A percentile compares a stretch with the other conserved stretches of the same genome.
phyloP scores from a whole-genome alignment of 2,329 filamentous ascomycete species.

The Monascus ruber region DNA sequence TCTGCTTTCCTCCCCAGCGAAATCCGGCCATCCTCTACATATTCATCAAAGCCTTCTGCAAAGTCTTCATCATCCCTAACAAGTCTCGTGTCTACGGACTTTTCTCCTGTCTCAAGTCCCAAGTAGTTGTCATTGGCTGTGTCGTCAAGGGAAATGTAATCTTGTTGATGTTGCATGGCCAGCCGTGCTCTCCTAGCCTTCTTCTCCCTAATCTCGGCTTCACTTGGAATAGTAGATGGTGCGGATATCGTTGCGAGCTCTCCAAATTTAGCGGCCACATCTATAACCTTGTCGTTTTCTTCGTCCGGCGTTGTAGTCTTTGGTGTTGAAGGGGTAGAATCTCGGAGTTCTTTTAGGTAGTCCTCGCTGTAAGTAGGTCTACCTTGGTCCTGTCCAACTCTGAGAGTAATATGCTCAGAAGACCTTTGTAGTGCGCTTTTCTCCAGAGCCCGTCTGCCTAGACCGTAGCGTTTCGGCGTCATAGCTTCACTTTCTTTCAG shows the following conservation, averaged over 20 bases:
- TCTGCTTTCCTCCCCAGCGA: constrained; percentile 70
- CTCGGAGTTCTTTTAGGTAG: constrained; percentile 73
- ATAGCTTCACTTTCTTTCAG: constrained; percentile 44
- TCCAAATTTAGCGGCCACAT: constrained; percentile 39
- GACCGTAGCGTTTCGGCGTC: constrained; percentile 47
- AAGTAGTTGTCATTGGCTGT: constrained; percentile 33
- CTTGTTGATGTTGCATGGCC: constrained; percentile 59
- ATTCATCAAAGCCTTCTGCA: constrained; percentile 86
- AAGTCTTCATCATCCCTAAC: constrained; percentile 82
- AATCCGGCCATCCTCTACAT: constrained; percentile 72
- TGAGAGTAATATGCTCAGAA: constrained; percentile 45
- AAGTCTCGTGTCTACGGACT: constrained; percentile 61
- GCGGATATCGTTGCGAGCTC: constrained; percentile 23
- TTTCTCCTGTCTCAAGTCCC: constrained; percentile 41
- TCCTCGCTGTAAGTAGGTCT: constrained; percentile 76
- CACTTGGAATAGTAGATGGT: constrained; percentile 55
- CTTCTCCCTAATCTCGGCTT: constrained; percentile 78
- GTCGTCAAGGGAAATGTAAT: constrained; percentile 34
- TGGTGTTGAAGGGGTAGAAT: constrained; percentile 73
- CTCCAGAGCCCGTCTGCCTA: constrained; percentile 55
- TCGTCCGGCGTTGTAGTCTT: constrained; percentile 38
- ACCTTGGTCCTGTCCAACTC: constrained; percentile 53
- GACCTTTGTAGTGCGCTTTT: constrained; percentile 53
- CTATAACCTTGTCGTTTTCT: constrained; percentile 43
- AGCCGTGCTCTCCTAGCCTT: constrained; percentile 78